Evolutionary conservation across 108 stramenopile species (phyloP).

Genomic region (Mediolabrus comicus): DNA sequence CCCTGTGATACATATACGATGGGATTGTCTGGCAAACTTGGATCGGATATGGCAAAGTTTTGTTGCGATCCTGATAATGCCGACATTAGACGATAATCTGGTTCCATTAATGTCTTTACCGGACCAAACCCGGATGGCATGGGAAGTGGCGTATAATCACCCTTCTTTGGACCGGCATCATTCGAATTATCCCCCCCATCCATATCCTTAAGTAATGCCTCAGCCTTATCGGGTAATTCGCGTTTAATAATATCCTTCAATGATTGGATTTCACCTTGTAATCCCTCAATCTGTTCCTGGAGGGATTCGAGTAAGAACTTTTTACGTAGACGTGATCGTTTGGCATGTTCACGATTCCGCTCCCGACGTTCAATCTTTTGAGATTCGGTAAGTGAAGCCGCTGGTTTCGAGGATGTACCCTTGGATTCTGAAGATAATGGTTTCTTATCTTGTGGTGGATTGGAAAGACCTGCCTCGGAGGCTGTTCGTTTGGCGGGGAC

Average conservation of each 20-base stretch:
- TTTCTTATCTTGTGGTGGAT: background rate
- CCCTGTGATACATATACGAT: slow-evolving; percentile 93
- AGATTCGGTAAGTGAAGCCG: slow-evolving; percentile 66
- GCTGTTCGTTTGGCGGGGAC: slow-evolving; percentile 49
- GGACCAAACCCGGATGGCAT: slow-evolving; percentile 91
- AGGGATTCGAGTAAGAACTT: slow-evolving; percentile 95
- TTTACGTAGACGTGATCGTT: slow-evolving; percentile 94
- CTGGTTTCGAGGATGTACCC: slow-evolving; percentile 28
- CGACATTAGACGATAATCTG: slow-evolving; percentile 85
- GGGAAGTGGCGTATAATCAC: slow-evolving; percentile 79
- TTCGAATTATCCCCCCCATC: slow-evolving; percentile 23
- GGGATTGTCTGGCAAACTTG: slow-evolving; percentile 95
- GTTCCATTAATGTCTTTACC: slow-evolving; percentile 92
- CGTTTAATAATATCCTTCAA: slow-evolving; percentile 63
- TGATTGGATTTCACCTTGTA: slow-evolving; percentile 79
- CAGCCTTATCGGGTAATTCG: slow-evolving; percentile 62
- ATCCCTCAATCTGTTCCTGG: slow-evolving; percentile 91
- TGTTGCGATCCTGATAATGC: slow-evolving; percentile 89
- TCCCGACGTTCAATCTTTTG: slow-evolving; percentile 87
- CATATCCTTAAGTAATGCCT: slow-evolving; percentile 49
- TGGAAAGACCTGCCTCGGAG: slow-evolving; percentile 32
- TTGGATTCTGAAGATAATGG: slow-evolving; percentile 7
- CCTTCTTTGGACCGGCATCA: slow-evolving; percentile 46
- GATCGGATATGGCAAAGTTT: slow-evolving; percentile 98
- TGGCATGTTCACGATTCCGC: slow-evolving; percentile 93